Evolutionary conservation across 2,329 filamentous ascomycete genomes (phyloP), one percentile per base, ranked within the genome.

Genomic region (Cytospora piceae): DNA sequence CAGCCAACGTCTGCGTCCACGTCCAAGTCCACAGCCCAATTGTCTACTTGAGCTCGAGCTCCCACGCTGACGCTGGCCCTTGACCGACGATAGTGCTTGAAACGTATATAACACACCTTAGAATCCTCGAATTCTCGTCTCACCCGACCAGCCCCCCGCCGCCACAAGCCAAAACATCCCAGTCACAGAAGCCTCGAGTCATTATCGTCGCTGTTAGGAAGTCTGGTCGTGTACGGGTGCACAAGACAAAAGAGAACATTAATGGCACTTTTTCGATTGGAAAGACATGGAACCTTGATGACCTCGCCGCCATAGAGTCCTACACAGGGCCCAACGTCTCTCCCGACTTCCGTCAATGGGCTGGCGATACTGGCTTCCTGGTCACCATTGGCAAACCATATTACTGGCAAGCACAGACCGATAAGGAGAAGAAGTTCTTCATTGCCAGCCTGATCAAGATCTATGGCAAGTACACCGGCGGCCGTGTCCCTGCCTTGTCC

Each of bases 351-450:
- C 77, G 90, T 84, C 78, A 90, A 74, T 96, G 92, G 91, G 94
- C 93, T 27, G 89, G 90, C 61, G 89, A 90, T 65, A 87, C 88
- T 54, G 95, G 95, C 20, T 98, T 99, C 74, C 82, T 90, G 31
- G 92, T 98, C 59, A 95, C 90, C 1, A 86, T 99, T 32, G 90
- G 91, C 31, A 99, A 99, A 77, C 91, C 93, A 0, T 99, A 99
- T 78, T 99, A 95, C 77, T 99, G 95, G 95, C 88, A 96, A 77
- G 93, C 95, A 39, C 89, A 93, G 70, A 95, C 92, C 0, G 86
- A 92, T 61, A 97, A 97, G 80, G 95, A 99, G 79, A 98, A 97
- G 82, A 94, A 97, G 75, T 98, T 98, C 79, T 99, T 99, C 78
- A 95, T 99, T 73, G 93, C 92, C 39, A 97, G 94, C 77, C 80